phyloP scores from a whole-genome alignment of 345 rosid species.

The Citrus medica region DNA sequence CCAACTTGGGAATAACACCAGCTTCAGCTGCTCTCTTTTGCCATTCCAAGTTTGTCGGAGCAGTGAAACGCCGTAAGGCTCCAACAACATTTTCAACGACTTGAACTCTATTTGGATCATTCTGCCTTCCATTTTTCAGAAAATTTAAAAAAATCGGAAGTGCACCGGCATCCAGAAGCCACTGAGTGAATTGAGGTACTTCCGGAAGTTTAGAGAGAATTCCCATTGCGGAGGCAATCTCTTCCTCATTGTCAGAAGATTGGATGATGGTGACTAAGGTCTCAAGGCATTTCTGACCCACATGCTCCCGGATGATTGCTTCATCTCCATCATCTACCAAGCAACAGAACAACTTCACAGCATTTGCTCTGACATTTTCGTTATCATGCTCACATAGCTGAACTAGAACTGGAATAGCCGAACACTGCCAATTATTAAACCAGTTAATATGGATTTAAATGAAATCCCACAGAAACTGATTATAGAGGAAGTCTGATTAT shows the following conservation, averaged over 20 bases:
- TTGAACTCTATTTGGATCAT: constrained; percentile 30
- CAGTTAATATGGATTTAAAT: constrained; percentile 12
- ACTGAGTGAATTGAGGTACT: constrained; percentile 37
- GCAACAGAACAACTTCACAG: constrained; percentile 56
- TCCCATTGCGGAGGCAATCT: constrained; percentile 48
- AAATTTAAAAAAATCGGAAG: constrained; percentile 23
- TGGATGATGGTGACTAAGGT: constrained; percentile 45
- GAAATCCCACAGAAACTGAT: constrained; percentile 9
- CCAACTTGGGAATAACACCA: constrained; percentile 48
- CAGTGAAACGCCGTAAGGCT: constrained; percentile 52
- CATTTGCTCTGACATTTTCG: constrained; percentile 46
- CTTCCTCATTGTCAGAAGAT: constrained; percentile 40
- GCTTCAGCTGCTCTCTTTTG: constrained; percentile 55
- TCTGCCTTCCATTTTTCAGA: constrained; percentile 22
- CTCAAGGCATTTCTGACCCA: constrained; percentile 36
- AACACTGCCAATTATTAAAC: constrained; percentile 36
- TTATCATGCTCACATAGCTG: constrained; percentile 43
- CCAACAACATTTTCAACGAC: constrained; percentile 49
- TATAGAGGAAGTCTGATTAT: neutral
- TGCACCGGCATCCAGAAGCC: constrained; percentile 52
- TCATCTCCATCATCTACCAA: constrained; percentile 48
- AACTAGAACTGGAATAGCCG: constrained; percentile 51
- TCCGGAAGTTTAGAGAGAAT: constrained; percentile 59
- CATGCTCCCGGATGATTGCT: constrained; percentile 47
- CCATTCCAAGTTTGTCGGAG: constrained; percentile 39